phyloP scores from a whole-genome alignment of 2,329 filamentous ascomycete species.

The Trematosphaeria pertusa region DNA sequence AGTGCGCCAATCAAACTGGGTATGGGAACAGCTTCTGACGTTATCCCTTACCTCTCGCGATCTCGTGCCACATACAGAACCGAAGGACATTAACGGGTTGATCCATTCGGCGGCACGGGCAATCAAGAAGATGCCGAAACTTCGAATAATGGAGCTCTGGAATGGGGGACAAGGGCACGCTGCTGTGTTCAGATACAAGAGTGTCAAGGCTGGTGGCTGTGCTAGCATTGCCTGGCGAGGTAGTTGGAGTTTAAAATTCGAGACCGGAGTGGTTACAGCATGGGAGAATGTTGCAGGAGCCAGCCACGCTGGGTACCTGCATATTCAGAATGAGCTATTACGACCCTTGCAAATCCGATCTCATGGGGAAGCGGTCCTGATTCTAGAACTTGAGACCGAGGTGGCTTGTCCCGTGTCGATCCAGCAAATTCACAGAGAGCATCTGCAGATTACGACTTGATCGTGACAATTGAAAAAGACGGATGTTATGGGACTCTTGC shows the following conservation, averaged over 20 bases:
- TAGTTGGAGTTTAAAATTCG: slow-evolving; percentile 9
- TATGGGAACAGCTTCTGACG: slow-evolving; percentile 3
- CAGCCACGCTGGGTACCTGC: slow-evolving; percentile 4
- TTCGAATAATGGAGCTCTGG: slow-evolving; percentile 12
- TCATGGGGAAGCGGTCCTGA: slow-evolving; percentile 18
- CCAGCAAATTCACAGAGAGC: slow-evolving; percentile 19
- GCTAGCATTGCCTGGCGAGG: slow-evolving; percentile 10
- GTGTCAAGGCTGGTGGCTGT: not conserved
- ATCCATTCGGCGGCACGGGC: slow-evolving; percentile 8
- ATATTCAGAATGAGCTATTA: slow-evolving; percentile 4
- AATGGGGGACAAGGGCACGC: slow-evolving; percentile 12
- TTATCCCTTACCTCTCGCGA: slow-evolving; percentile 9
- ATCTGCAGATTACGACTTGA: slow-evolving; percentile 14
- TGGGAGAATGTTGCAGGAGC: slow-evolving; percentile 7
- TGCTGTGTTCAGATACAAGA: slow-evolving; percentile 11
- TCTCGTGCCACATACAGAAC: slow-evolving; percentile 1
- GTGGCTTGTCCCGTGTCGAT: slow-evolving; percentile 20
- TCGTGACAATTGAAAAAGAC: too few species aligned
- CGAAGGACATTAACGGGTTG: slow-evolving; percentile 3
- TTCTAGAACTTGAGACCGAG: slow-evolving; percentile 17
- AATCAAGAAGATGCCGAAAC: slow-evolving; percentile 11
- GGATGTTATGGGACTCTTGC: too few species aligned
- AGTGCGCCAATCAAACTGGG: slow-evolving; percentile 7
- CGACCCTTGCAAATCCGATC: slow-evolving; percentile 9
- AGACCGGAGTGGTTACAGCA: slow-evolving; percentile 5